phyloP scores from a whole-genome alignment of 495 filamentous ascomycete genomes.

The Echria macrotheca region DNA sequence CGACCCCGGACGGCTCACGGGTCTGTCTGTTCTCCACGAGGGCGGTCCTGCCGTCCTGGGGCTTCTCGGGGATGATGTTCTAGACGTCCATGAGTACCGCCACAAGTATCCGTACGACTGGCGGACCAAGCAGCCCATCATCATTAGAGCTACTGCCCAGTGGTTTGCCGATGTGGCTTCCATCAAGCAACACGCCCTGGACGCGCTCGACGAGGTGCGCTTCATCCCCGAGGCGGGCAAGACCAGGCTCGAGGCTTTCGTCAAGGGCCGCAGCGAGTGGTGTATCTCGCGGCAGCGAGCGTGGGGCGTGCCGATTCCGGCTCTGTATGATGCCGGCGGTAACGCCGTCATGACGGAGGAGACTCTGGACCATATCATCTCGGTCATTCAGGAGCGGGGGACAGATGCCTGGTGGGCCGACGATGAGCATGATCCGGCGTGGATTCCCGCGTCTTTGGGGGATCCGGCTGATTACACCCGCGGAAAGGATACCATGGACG shows the following conservation, averaged over 20 bases:
- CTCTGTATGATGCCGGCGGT: slow-evolving; percentile 68
- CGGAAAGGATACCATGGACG: slow-evolving; percentile 97
- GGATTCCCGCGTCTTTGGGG: slow-evolving; percentile 58
- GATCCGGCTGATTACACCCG: slow-evolving; percentile 52
- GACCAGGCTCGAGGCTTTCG: slow-evolving; percentile 71
- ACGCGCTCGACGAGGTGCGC: slow-evolving; percentile 60
- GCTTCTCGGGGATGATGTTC: slow-evolving; percentile 54
- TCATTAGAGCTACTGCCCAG: slow-evolving; percentile 87
- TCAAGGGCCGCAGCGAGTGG: slow-evolving; percentile 88
- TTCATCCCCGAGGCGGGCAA: slow-evolving; percentile 74
- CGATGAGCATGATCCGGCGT: slow-evolving; percentile 60
- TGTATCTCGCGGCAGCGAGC: slow-evolving; percentile 97
- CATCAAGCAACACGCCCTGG: slow-evolving; percentile 67
- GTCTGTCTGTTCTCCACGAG: slow-evolving; percentile 41
- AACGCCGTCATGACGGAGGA: slow-evolving; percentile 70
- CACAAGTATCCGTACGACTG: slow-evolving; percentile 99
- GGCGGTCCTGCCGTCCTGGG: slow-evolving; percentile 65
- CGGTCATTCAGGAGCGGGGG: slow-evolving; percentile 67
- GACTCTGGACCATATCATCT: slow-evolving; percentile 79
- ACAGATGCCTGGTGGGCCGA: slow-evolving; percentile 94
- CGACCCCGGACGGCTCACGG: slow-evolving; percentile 52
- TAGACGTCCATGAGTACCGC: slow-evolving; percentile 60
- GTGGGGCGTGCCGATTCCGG: slow-evolving; percentile 95
- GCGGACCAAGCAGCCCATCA: slow-evolving; percentile 87
- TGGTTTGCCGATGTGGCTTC: slow-evolving; percentile 92